These are phyloP conservation scores for Arctium lappa DNA, from an alignment of 129 eudicot genomes.

Conservation along the genomic window DNA sequence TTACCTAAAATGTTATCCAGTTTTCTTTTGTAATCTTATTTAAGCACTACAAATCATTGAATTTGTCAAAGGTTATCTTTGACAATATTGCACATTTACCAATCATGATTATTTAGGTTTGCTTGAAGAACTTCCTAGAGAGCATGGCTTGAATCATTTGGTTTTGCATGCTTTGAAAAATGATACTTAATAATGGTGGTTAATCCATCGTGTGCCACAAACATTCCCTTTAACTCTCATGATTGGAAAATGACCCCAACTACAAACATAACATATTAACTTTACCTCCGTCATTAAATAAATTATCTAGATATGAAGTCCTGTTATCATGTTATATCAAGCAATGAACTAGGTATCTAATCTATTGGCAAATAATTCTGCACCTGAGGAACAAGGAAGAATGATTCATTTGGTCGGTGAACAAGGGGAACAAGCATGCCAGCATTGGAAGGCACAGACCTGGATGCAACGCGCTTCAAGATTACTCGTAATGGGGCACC, in stretches of 20 bases:
- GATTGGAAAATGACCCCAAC: background rate
- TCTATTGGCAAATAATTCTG: background rate
- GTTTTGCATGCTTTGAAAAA: background rate
- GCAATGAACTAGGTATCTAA: background rate
- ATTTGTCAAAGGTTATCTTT: no score
- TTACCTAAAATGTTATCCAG: background rate
- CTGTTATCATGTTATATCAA: constrained; percentile 7
- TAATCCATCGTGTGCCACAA: background rate
- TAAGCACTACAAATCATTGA: background rate
- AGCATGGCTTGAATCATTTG: background rate
- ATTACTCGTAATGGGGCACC: constrained; percentile 87
- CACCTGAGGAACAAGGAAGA: constrained; percentile 89
- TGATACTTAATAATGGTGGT: background rate
- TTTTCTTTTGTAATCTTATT: background rate
- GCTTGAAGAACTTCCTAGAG: background rate
- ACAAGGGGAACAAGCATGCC: constrained; percentile 70
- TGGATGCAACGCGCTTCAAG: constrained; percentile 65
- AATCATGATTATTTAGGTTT: background rate
- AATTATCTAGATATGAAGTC: constrained; percentile 3
- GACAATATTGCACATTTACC: background rate
- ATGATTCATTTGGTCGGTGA: constrained; percentile 89
- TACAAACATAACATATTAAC: background rate
- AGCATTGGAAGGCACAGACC: constrained; percentile 52
- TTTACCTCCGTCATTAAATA: background rate
- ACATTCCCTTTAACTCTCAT: background rate